Evolutionary conservation across 768 basidiomycete species (phyloP), one percentile per base, ranked within the genome.

Genomic region (Tricholoma sp.): DNA sequence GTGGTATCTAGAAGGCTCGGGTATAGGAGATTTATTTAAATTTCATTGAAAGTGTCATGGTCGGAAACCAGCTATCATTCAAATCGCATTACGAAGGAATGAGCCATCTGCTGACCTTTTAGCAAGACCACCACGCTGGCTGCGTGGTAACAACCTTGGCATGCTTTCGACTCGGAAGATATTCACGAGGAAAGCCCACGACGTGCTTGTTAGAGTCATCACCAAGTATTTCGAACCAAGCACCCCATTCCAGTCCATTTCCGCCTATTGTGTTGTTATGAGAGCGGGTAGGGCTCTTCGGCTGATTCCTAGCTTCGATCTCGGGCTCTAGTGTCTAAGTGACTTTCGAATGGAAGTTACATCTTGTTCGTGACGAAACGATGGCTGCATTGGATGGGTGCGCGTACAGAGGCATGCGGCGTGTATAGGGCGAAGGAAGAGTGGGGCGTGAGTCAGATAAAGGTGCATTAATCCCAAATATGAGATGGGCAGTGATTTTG

Each of bases 1-100:
- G 63, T 80, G 70, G 9, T 63, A 60, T 24, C 58, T 58, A 4
- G 73, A 75, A 11, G 77, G 70, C 17, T 61, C 63, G 6, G 85
- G 82, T 37, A 88, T 75, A 11, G 80, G 80, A 33, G 76, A 75
- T 62, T 85, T n/a, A n/a, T n/a, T n/a, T 86, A 74, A 85, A 88
- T 59, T 87, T 84, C 20, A 88, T 59, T 1, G 79, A 71, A 57
- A 88, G 71, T 0, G 77, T 74, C 70, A 88, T 74, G 0, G 87
- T 88, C 12, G 85, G 83, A 62, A 72, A 81, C 86, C 85, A 86
- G 37, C 82, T 84, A 7, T n/a, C 36, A 37, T 52, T 18, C 48
- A 28, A 47, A 28, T 42, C 29, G 42, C 11, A n/a, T 39, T 34
- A 37, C 17, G 13, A 57, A 31, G 45, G 36, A 56, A 33, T 6